A percentile compares a stretch with the other conserved stretches of the same genome.
phyloP scores from a whole-genome alignment of 352 stramenopile species.

The Globisporangium yorkense region DNA sequence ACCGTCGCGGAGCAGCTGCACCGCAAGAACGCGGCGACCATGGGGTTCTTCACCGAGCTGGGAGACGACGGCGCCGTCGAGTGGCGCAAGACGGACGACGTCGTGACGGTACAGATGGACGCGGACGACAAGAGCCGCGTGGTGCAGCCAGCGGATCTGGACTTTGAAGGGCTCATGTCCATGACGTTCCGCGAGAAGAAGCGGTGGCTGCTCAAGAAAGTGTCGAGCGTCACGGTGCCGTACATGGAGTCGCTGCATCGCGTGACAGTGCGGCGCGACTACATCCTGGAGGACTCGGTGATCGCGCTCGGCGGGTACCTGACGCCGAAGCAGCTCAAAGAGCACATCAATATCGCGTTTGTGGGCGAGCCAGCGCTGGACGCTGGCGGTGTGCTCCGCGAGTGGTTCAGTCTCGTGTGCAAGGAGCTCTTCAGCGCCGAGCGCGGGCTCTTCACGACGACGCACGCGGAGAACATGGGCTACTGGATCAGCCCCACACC shows the following conservation, averaged over 20 bases:
- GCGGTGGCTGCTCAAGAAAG: constrained; percentile 70
- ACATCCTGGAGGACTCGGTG: constrained; percentile 69
- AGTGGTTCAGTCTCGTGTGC: constrained; percentile 75
- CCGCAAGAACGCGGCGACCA: constrained; percentile 67
- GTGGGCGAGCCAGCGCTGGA: constrained; percentile 66
- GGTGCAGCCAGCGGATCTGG: constrained; percentile 20
- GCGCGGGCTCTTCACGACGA: constrained; percentile 60
- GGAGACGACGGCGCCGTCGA: constrained; percentile 34
- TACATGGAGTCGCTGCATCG: constrained; percentile 61
- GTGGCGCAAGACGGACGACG: constrained; percentile 46
- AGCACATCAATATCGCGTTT: constrained; percentile 78
- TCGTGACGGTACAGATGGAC: constrained; percentile 38
- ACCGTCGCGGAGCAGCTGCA: constrained; percentile 60
- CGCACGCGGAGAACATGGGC: constrained; percentile 67
- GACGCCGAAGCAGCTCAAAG: constrained; percentile 23
- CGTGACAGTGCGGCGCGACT: constrained; percentile 42
- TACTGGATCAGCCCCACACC: constrained; percentile 81
- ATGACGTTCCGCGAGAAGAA: constrained; percentile 72
- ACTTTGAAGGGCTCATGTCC: constrained; percentile 65
- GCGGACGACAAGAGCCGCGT: constrained; percentile 18
- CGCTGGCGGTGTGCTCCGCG: constrained; percentile 69
- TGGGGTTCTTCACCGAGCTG: constrained; percentile 63
- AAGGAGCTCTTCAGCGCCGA: constrained; percentile 73
- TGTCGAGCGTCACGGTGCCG: constrained; percentile 43
- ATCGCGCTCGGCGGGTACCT: constrained; percentile 32